phyloP scores from a whole-genome alignment of 768 basidiomycete genomes.

The Lyophyllum semitale region DNA sequence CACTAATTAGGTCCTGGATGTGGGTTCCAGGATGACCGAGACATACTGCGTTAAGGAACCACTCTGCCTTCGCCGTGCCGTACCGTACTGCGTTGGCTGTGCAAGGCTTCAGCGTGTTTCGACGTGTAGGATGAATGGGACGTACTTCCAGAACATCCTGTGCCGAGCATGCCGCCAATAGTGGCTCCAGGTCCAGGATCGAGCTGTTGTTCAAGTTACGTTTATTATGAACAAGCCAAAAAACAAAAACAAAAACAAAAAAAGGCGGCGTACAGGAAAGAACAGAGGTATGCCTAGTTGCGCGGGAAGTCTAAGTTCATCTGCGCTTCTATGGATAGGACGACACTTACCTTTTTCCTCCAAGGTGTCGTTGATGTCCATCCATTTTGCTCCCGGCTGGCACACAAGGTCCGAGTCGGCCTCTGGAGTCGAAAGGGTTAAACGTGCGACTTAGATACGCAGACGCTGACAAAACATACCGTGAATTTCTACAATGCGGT shows the following conservation, averaged over 20 bases:
- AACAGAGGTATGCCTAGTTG: conserved; percentile 70
- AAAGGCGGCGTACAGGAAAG: conserved; percentile 59
- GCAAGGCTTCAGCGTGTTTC: background rate
- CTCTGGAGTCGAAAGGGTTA: conserved; percentile 37
- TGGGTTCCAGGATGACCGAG: background rate
- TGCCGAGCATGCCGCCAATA: conserved; percentile 85
- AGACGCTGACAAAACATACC: conserved; percentile 40
- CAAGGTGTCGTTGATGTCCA: conserved; percentile 70
- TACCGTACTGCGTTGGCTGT: conserved; percentile 81
- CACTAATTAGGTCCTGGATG: background rate
- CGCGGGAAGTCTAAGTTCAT: background rate
- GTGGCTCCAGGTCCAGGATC: conserved; percentile 81
- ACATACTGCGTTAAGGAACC: conserved; percentile 83
- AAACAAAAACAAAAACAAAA: no score
- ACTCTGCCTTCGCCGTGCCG: conserved; percentile 87
- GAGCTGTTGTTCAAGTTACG: no score
- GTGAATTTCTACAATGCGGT: conserved; percentile 73
- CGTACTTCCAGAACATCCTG: conserved; percentile 82
- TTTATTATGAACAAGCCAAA: no score
- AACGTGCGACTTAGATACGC: no score
- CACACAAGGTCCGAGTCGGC: conserved; percentile 73
- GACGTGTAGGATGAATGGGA: conserved; percentile 2
- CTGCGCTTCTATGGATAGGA: background rate
- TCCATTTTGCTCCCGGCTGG: conserved; percentile 73
- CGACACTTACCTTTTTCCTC: conserved; percentile 51